Conservation (phyloP, 345 rosid genomes). For the Rhodomyrtus tomentosa region DNA sequence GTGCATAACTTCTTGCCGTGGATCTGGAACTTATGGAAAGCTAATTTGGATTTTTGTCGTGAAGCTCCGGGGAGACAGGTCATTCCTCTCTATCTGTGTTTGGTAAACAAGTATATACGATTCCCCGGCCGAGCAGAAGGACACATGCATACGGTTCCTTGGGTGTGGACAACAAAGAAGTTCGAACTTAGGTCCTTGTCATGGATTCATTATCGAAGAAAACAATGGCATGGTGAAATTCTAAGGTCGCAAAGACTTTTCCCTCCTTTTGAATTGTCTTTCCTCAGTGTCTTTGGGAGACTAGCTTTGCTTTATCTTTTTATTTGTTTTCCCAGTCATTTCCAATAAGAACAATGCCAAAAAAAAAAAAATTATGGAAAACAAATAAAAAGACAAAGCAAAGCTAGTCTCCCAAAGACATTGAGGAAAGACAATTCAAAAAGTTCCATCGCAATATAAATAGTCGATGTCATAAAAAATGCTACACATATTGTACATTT, state of each 20-base stretch:
- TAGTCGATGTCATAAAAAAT: no score
- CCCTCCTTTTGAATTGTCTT: background rate
- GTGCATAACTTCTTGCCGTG: background rate
- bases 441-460: no score
- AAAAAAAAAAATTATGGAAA: no score
- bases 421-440: no score
- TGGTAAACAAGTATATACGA: background rate
- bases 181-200: background rate
- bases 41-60: background rate
- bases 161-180: background rate
- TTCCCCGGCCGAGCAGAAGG: background rate
- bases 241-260: background rate
- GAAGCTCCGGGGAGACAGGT: background rate
- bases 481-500: no score
- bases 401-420: no score
- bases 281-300: background rate
- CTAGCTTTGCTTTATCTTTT: background rate
- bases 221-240: background rate
- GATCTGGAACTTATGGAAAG: background rate
- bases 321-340: no score
- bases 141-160: background rate
- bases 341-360: no score
- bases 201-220: background rate
- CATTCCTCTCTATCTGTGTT: background rate
- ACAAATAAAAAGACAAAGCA: no score